Conservation (phyloP, 2,329 filamentous ascomycete species). For the Fusarium xylarioides region DNA sequence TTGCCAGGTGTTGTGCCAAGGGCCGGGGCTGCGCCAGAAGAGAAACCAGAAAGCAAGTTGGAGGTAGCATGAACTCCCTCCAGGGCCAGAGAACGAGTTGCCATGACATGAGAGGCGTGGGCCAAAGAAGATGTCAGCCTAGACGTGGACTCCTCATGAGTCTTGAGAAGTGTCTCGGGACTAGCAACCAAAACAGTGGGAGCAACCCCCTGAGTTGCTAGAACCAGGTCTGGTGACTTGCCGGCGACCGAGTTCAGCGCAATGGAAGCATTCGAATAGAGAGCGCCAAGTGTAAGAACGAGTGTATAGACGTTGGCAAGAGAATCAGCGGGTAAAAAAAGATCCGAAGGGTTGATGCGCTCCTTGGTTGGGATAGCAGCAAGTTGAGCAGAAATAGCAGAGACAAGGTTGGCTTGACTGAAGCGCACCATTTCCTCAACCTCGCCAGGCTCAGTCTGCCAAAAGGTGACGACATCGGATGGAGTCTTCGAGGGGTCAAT, state of each 20-base stretch:
- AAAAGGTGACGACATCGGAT: slow-evolving; percentile 72
- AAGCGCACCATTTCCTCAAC: slow-evolving; percentile 81
- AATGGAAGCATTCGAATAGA: slow-evolving; percentile 85
- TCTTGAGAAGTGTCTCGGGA: slow-evolving; percentile 74
- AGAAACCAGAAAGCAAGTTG: slow-evolving; percentile 57
- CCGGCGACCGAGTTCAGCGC: slow-evolving; percentile 90
- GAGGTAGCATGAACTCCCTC: slow-evolving; percentile 76
- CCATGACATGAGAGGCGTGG: slow-evolving; percentile 74
- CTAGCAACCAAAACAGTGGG: slow-evolving; percentile 86
- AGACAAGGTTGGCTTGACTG: slow-evolving; percentile 83
- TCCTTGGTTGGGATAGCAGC: slow-evolving; percentile 79
- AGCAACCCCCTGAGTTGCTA: slow-evolving; percentile 77
- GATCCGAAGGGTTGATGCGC: slow-evolving; percentile 76
- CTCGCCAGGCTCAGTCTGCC: slow-evolving; percentile 63
- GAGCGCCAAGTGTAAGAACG: slow-evolving; percentile 79
- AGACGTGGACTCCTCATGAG: slow-evolving; percentile 69
- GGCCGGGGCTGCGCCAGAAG: slow-evolving; percentile 65
- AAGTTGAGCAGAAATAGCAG: slow-evolving; percentile 82
- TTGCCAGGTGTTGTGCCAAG: slow-evolving; percentile 73
- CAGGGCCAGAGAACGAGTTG: slow-evolving; percentile 73
- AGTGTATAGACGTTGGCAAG: slow-evolving; percentile 83
- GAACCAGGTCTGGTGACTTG: slow-evolving; percentile 72
- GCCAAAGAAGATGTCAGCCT: slow-evolving; percentile 71
- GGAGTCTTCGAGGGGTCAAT: slow-evolving; percentile 63
- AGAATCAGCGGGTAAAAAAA: slow-evolving; percentile 85